Evolutionary conservation across 1,284 basidiomycete genomes (phyloP).

Genomic region (Meira miltonrushii): DNA sequence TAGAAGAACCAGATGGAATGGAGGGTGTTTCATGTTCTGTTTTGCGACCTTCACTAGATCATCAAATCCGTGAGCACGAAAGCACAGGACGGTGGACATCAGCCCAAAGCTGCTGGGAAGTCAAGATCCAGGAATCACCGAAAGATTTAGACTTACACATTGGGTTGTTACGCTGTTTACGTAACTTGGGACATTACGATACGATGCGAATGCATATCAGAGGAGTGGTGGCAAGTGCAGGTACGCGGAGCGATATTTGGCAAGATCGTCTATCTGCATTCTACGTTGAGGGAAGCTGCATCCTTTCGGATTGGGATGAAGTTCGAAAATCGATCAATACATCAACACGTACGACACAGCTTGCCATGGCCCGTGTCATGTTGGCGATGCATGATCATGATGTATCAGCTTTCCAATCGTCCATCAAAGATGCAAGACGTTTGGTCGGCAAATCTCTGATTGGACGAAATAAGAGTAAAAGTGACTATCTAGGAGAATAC

Average conservation of each 20-base stretch:
- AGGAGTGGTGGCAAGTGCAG: conserved; percentile 67
- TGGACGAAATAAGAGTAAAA: conserved; percentile 63
- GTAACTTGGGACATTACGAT: conserved; percentile 95
- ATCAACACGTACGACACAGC: conserved; percentile 56
- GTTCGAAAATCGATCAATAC: conserved; percentile 20
- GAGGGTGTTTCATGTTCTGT: conserved; percentile 90
- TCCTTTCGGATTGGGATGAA: conserved; percentile 83
- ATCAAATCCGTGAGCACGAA: conserved; percentile 97
- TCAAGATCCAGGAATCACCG: conserved; percentile 83
- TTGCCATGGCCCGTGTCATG: conserved; percentile 75
- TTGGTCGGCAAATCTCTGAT: conserved; percentile 75
- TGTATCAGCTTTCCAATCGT: conserved; percentile 21
- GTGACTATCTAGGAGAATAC: conserved; percentile 74
- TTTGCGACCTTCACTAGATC: conserved; percentile 81
- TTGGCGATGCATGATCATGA: conserved; percentile 67
- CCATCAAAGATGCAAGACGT: conserved; percentile 67
- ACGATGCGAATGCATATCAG: conserved; percentile 90
- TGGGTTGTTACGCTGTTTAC: conserved; percentile 81
- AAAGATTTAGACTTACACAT: conserved; percentile 83
- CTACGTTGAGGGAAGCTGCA: conserved; percentile 90
- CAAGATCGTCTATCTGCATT: conserved; percentile 71
- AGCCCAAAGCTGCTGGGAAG: conserved; percentile 99
- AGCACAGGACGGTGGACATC: conserved; percentile 96
- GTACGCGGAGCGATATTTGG: conserved; percentile 60
- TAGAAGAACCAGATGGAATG: conserved; percentile 99